A percentile compares a stretch with the other conserved stretches of the same genome.
These are phyloP conservation scores for Penicillium paradoxum DNA, from an alignment of 495 filamentous ascomycete genomes.

Conservation along the genomic window DNA sequence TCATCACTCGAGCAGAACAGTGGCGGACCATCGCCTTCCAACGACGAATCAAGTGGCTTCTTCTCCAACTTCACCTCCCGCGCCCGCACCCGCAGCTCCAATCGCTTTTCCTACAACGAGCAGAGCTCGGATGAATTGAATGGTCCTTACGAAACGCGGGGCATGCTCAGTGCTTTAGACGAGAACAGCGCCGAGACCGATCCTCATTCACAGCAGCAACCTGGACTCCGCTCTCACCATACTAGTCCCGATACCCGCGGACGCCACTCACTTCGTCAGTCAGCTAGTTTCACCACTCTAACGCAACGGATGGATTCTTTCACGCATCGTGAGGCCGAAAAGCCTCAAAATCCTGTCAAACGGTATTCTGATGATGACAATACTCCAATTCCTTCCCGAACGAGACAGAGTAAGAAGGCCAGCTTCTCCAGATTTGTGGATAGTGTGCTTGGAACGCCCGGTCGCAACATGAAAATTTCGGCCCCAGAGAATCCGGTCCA, in stretches of 20 bases:
- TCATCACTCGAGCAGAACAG: conserved; percentile 48
- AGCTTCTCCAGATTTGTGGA: conserved; percentile 95
- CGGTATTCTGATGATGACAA: conserved; percentile 81
- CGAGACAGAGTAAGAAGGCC: conserved; percentile 75
- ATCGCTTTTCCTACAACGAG: conserved; percentile 52
- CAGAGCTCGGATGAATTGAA: conserved; percentile 67
- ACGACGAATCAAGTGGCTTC: conserved; percentile 35
- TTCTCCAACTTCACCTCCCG: conserved; percentile 30
- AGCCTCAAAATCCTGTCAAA: conserved; percentile 58
- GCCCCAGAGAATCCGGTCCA: conserved; percentile 96
- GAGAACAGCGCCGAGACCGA: conserved; percentile 54
- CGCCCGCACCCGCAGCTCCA: conserved; percentile 34
- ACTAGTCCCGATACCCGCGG: conserved; percentile 55
- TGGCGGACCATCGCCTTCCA: conserved; percentile 45
- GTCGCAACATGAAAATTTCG: conserved; percentile 81
- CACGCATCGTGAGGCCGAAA: conserved; percentile 32
- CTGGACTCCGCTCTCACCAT: conserved; percentile 51
- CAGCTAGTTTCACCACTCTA: conserved; percentile 68
- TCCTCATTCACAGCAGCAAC: conserved; percentile 34
- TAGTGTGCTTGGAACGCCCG: conserved; percentile 83
- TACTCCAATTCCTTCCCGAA: conserved; percentile 48
- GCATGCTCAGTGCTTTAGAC: conserved; percentile 61
- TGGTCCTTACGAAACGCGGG: conserved; percentile 62
- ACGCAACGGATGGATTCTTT: conserved; percentile 56
- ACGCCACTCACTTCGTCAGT: conserved; percentile 62